phyloP scores from a whole-genome alignment of 148 eudicot species.

The Vaccinium myrtillus region DNA sequence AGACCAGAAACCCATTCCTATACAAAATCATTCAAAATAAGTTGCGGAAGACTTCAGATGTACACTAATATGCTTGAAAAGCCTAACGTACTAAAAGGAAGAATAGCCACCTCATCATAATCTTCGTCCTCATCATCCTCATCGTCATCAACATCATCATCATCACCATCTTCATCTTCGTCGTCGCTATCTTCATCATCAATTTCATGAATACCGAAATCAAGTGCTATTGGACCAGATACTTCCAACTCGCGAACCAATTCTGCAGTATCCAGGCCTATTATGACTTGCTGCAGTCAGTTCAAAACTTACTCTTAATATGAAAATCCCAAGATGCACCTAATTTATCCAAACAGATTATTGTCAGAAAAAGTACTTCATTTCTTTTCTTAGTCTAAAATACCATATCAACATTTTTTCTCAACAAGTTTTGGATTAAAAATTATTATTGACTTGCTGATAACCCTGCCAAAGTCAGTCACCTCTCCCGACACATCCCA shows the following conservation, averaged over 20 bases:
- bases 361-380: not conserved
- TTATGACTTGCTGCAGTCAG: conserved; percentile 87
- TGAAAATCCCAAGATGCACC: not conserved
- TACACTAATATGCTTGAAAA: conserved; percentile 14
- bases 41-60: not conserved
- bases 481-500: not conserved
- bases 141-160: conserved; percentile 39
- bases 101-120: conserved; percentile 43
- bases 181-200: conserved; percentile 63
- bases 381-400: not conserved
- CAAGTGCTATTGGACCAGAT: conserved; percentile 50
- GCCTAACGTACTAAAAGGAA: conserved; percentile 15
- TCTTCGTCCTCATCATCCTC: conserved; percentile 48
- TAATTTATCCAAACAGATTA: not conserved
- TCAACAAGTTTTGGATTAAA: not conserved
- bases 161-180: conserved; percentile 40
- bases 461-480: not conserved
- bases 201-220: conserved; percentile 54
- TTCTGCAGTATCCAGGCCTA: conserved; percentile 87
- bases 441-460: not conserved
- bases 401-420: not conserved
- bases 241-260: conserved; percentile 75
- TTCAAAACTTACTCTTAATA: conserved; percentile 1
- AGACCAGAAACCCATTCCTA: conserved; percentile 87
- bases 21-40: conserved; percentile 20